These are phyloP conservation scores for Plectranthus barbatus DNA, from an alignment of 257 asterid species.

Conservation along the genomic window DNA sequence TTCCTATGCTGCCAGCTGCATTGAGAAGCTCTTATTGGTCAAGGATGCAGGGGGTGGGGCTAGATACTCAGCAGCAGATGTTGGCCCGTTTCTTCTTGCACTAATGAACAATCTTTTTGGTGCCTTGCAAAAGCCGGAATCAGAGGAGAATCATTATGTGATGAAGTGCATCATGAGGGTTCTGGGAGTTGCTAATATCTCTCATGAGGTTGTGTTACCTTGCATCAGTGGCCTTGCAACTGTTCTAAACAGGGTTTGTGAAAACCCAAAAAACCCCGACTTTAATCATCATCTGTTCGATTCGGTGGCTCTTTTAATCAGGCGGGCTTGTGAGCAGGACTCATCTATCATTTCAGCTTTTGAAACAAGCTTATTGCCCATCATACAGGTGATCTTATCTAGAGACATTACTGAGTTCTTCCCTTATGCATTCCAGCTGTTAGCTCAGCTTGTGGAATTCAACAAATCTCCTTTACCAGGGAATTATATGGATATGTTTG, in stretches of 20 bases:
- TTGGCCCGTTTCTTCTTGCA: slow-evolving; percentile 54
- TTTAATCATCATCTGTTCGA: slow-evolving; percentile 85
- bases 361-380: slow-evolving; percentile 68
- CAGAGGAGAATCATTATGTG: slow-evolving; percentile 94
- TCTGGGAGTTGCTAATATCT: slow-evolving; percentile 69
- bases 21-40: slow-evolving; percentile 78
- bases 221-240: slow-evolving; percentile 66
- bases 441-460: slow-evolving; percentile 91
- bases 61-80: slow-evolving; percentile 66
- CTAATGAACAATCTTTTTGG: slow-evolving; percentile 75
- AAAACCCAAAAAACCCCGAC: slow-evolving; percentile 74
- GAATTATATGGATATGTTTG: slow-evolving; percentile 66
- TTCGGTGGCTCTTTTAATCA: slow-evolving; percentile 75
- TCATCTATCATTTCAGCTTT: slow-evolving; percentile 59
- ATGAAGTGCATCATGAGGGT: slow-evolving; percentile 98
- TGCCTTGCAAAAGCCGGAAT: slow-evolving; percentile 82
- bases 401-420: slow-evolving; percentile 75
- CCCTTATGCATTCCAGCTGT: slow-evolving; percentile 88
- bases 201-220: slow-evolving; percentile 69
- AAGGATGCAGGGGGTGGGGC: slow-evolving; percentile 71
- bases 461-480: slow-evolving; percentile 55
- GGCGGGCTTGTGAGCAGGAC: slow-evolving; percentile 73
- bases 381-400: slow-evolving; percentile 56
- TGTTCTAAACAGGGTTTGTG: slow-evolving; percentile 67
- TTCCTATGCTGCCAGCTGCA: slow-evolving; percentile 96